A percentile compares a stretch with the other conserved stretches of the same genome.
Conservation (phyloP, 2,329 filamentous ascomycete genomes). For the Alternaria longipes region DNA sequence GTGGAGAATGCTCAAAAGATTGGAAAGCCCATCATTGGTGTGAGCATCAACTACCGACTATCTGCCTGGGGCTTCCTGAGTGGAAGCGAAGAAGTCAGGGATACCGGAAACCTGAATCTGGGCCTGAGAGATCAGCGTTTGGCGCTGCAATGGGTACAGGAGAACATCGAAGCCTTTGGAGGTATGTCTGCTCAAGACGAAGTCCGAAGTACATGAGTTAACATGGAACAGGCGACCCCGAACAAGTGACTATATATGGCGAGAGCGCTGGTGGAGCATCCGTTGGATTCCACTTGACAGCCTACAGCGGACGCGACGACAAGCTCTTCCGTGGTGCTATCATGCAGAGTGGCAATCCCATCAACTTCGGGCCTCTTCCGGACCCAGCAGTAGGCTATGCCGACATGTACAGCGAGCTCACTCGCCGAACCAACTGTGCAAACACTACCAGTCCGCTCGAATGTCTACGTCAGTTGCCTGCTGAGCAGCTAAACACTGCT, state of each 20-base stretch:
- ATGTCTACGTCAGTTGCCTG: conserved; percentile 67
- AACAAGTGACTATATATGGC: conserved; percentile 58
- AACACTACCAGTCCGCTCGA: conserved; percentile 38
- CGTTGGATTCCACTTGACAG: conserved; percentile 57
- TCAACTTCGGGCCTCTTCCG: conserved; percentile 36
- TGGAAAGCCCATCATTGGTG: conserved; percentile 59
- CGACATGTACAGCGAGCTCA: conserved; percentile 33
- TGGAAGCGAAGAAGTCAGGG: conserved; percentile 40
- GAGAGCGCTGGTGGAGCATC: conserved; percentile 56
- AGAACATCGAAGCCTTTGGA: conserved; percentile 56
- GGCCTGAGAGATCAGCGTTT: conserved; percentile 59
- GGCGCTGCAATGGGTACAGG: conserved; percentile 57
- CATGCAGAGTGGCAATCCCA: conserved; percentile 56
- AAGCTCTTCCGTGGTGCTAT: conserved; percentile 58
- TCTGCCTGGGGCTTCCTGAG: conserved; percentile 70
- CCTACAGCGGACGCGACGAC: conserved; percentile 59
- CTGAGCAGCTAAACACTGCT: conserved; percentile 64
- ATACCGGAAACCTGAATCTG: conserved; percentile 59
- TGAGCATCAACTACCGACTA: conserved; percentile 63
- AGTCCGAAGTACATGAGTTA: conserved; percentile 32
- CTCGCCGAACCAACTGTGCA: conserved; percentile 35
- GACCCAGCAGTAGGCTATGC: conserved; percentile 30
- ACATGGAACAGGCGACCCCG: conserved; percentile 47
- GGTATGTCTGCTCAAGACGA: conserved; percentile 47
- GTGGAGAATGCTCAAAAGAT: conserved; percentile 58